A percentile compares a stretch with the other conserved stretches of the same genome.
These are phyloP conservation scores for Pseudocercospora macadamiae DNA, from an alignment of 2,329 filamentous ascomycete genomes.

Conservation along the genomic window DNA sequence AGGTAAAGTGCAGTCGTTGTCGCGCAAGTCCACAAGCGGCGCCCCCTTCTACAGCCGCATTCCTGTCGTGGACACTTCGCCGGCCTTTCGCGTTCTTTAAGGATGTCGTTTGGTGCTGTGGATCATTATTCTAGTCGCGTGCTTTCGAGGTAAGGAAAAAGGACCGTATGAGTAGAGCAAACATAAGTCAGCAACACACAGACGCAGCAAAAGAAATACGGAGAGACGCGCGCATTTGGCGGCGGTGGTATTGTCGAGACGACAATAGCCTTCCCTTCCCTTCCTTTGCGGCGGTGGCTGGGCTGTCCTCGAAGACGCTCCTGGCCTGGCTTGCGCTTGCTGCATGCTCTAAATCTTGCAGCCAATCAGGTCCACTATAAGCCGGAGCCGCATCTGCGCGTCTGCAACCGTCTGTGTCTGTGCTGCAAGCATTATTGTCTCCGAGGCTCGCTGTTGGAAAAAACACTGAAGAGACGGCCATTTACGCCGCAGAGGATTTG, in stretches of 20 bases:
- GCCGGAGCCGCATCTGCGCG: too few species aligned
- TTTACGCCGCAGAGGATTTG: too few species aligned
- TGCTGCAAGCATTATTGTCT: too few species aligned
- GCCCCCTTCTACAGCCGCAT: slow-evolving; percentile 14
- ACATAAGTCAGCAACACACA: background rate
- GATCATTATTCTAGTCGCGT: slow-evolving; percentile 5
- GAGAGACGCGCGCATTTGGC: background rate
- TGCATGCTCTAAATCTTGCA: too few species aligned
- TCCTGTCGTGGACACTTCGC: slow-evolving; percentile 2
- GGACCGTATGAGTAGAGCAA: background rate
- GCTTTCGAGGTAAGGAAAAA: background rate
- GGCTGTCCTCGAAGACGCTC: background rate
- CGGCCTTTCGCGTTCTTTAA: slow-evolving; percentile 4
- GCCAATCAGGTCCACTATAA: too few species aligned
- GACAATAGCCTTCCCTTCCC: background rate
- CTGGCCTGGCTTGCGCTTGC: background rate
- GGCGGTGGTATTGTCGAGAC: slow-evolving; percentile 4
- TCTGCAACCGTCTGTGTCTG: too few species aligned
- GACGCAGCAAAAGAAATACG: background rate
- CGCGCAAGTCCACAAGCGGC: background rate
- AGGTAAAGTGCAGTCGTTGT: background rate
- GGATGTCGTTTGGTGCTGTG: slow-evolving; percentile 2
- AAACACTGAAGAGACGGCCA: too few species aligned
- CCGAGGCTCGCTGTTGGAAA: too few species aligned
- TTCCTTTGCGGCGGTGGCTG: too few species aligned